Conservation (phyloP, 345 rosid species). For the Eucalyptus decipiens region DNA sequence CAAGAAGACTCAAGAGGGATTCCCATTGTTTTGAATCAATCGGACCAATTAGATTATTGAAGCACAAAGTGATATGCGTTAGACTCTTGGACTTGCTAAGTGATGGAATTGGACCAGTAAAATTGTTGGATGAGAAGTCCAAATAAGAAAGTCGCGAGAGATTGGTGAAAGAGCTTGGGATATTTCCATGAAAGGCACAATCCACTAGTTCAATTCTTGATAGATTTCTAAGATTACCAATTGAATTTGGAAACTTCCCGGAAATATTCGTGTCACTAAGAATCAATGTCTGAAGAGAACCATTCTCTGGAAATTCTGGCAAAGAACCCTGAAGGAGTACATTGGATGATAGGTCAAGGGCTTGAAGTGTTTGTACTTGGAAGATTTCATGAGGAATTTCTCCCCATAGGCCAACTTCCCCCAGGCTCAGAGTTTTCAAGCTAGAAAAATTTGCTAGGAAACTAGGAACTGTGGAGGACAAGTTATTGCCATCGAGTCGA, state of each 20-base stretch:
- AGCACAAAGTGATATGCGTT: neutral
- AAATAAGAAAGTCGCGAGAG: slow-evolving; percentile 11
- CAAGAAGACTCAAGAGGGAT: slow-evolving; percentile 2
- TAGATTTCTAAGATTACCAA: slow-evolving; percentile 1
- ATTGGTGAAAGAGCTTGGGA: slow-evolving; percentile 5
- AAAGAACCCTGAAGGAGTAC: neutral
- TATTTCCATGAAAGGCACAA: slow-evolving; percentile 6
- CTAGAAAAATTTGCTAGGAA: too few species aligned
- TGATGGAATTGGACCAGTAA: neutral
- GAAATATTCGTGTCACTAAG: slow-evolving; percentile 4
- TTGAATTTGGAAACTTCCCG: slow-evolving; percentile 15
- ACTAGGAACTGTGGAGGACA: too few species aligned
- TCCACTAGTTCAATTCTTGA: neutral
- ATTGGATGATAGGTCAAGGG: slow-evolving; percentile 6
- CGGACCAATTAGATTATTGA: slow-evolving; percentile 10
- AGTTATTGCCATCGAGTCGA: rapidly evolving
- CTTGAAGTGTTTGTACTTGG: neutral
- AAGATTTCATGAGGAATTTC: slow-evolving; percentile 10
- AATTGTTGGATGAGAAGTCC: slow-evolving; percentile 15
- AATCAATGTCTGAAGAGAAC: slow-evolving; percentile 5
- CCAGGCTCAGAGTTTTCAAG: neutral
- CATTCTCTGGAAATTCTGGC: neutral
- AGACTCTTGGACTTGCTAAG: too few species aligned
- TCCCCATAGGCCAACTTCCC: neutral
- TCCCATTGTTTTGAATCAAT: slow-evolving; percentile 11